Conservation (phyloP, 441 rosid genomes). For the Arabidopsis lyrata region DNA sequence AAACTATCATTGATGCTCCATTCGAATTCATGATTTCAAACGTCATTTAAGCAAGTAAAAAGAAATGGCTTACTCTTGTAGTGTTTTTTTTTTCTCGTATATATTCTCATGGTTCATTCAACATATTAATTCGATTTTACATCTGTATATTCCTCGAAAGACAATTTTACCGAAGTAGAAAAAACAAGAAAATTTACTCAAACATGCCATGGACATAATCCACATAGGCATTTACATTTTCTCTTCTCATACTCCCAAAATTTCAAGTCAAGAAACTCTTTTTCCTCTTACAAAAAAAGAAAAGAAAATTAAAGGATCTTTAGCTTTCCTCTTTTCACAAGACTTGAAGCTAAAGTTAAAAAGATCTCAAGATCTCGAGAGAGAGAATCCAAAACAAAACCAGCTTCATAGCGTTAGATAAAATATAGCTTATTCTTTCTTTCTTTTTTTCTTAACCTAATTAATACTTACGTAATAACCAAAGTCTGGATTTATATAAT, state of each 20-base stretch:
- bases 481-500: background rate
- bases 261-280: conserved; percentile 1
- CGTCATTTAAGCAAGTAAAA: background rate
- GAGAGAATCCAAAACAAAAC: conserved; percentile 28
- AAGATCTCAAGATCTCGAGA: conserved; percentile 24
- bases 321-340: background rate
- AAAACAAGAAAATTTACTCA: conserved; percentile 24
- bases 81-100: background rate
- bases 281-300: background rate
- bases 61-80: too few species aligned
- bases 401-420: conserved; percentile 20
- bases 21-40: too few species aligned
- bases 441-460: conserved; percentile 14
- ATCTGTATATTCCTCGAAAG: background rate
- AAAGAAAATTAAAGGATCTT: conserved; percentile 26
- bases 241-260: conserved; percentile 37
- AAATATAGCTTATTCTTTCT: background rate
- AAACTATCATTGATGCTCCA: too few species aligned
- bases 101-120: conserved; percentile 9
- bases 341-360: conserved; percentile 29
- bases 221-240: conserved; percentile 40
- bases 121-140: conserved; percentile 28
- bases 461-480: conserved; percentile 1
- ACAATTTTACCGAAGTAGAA: background rate
- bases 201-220: conserved; percentile 38